phyloP scores from a whole-genome alignment of 257 asterid genomes.

The Eustoma russellianum region DNA sequence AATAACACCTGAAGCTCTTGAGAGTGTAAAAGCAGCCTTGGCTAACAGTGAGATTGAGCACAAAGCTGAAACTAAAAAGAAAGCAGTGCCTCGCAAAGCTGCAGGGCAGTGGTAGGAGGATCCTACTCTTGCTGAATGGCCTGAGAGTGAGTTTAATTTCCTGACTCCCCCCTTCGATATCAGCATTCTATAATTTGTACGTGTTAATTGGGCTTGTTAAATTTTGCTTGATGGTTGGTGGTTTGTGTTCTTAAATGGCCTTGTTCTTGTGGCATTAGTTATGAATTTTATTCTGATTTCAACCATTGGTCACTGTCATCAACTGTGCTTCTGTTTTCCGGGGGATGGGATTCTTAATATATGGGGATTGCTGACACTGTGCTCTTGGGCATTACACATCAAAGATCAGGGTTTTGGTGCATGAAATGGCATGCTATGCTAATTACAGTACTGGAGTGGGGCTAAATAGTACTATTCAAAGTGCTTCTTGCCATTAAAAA shows the following conservation, averaged over 20 bases:
- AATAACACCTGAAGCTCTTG: constrained; percentile 91
- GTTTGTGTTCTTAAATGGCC: too few relatives aligned
- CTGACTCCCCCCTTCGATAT: not conserved
- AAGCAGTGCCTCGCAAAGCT: constrained; percentile 79
- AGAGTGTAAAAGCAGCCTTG: constrained; percentile 93
- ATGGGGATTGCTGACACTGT: too few relatives aligned
- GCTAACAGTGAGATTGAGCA: constrained; percentile 86
- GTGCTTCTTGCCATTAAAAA: too few relatives aligned
- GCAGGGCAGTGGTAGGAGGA: constrained; percentile 95
- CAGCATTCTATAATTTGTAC: not conserved
- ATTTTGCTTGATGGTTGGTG: not conserved
- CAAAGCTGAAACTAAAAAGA: constrained; percentile 89
- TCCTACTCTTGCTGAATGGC: constrained; percentile 97
- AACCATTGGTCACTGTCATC: too few relatives aligned
- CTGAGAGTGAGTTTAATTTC: constrained; percentile 50
- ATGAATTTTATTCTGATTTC: too few relatives aligned
- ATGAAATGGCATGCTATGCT: too few relatives aligned
- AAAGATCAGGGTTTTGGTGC: too few relatives aligned
- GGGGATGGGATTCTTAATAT: too few relatives aligned
- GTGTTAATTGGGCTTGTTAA: not conserved
- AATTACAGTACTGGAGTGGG: too few relatives aligned
- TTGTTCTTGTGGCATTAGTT: not conserved
- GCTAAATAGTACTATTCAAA: too few relatives aligned
- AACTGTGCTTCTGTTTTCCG: too few relatives aligned
- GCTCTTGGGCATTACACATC: too few relatives aligned